Evolutionary conservation across 345 rosid species (phyloP).

Genomic region (Euphorbia pulcherrima): DNA sequence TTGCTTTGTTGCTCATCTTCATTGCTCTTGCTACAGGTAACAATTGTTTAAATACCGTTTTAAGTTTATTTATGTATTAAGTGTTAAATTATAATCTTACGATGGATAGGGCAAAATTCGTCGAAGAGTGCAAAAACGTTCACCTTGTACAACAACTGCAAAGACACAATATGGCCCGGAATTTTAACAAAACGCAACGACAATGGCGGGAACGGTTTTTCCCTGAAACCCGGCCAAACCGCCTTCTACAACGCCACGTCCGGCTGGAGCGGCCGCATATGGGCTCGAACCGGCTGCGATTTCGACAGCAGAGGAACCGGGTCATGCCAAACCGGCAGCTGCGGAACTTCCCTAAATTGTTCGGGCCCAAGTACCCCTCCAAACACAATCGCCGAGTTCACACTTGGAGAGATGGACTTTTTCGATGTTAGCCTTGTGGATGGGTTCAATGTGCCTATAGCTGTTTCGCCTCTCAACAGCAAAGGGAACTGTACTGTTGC

Average conservation of each 20-base stretch:
- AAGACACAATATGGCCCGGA: constrained; percentile 75
- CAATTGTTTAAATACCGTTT: not conserved
- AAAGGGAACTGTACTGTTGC: constrained; percentile 42
- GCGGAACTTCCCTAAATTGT: constrained; percentile 62
- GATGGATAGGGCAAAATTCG: constrained; percentile 13
- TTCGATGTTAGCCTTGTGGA: constrained; percentile 66
- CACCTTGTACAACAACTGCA: constrained; percentile 64
- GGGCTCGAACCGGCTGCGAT: constrained; percentile 79
- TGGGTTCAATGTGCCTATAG: constrained; percentile 54
- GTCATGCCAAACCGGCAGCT: constrained; percentile 66
- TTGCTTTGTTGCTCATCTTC: constrained; percentile 14
- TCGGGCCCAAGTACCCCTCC: constrained; percentile 56
- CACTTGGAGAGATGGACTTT: constrained; percentile 40
- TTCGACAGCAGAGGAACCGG: constrained; percentile 63
- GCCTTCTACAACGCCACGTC: constrained; percentile 50
- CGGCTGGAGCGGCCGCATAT: constrained; percentile 80
- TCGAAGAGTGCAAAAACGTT: constrained; percentile 33
- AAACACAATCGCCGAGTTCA: constrained; percentile 55
- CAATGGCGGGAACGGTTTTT: constrained; percentile 55
- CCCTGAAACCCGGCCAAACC: constrained; percentile 55
- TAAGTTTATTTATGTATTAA: no score
- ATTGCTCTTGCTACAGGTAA: constrained; percentile 14
- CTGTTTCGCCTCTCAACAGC: constrained; percentile 36
- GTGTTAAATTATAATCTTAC: no score
- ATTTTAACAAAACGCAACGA: constrained; percentile 42